Conservation (phyloP, 2,329 filamentous ascomycete genomes). For the Drechslera avenae region DNA sequence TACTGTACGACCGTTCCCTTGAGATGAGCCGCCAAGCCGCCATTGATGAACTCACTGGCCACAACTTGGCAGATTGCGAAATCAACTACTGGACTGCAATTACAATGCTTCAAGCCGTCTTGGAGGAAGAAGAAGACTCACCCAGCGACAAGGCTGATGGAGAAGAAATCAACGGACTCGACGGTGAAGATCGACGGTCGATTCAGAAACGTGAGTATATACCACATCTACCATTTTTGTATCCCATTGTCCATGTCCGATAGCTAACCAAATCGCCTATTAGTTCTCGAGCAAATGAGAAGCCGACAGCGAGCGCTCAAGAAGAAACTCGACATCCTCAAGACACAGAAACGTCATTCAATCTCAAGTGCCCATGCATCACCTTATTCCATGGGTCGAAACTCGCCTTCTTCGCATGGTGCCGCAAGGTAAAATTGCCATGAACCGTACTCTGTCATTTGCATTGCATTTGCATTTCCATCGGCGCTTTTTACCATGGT, state of each 20-base stretch:
- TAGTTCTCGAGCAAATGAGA: conserved; percentile 55
- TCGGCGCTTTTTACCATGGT: too few relatives aligned
- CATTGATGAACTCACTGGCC: conserved; percentile 92
- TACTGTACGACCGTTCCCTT: conserved; percentile 96
- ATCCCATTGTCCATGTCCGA: not conserved
- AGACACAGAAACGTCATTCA: conserved; percentile 44
- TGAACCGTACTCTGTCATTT: too few relatives aligned
- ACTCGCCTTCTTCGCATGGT: conserved; percentile 38
- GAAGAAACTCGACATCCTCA: conserved; percentile 53
- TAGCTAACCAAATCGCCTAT: conserved; percentile 17
- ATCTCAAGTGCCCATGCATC: conserved; percentile 38
- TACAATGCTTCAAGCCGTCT: conserved; percentile 89
- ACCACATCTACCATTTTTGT: too few relatives aligned
- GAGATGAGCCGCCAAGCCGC: conserved; percentile 96
- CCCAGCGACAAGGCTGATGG: conserved; percentile 53
- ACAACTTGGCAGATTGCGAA: conserved; percentile 85
- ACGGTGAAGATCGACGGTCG: conserved; percentile 73
- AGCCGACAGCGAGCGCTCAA: conserved; percentile 50
- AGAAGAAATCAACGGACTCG: conserved; percentile 60
- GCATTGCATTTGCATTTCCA: too few relatives aligned
- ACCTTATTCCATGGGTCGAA: conserved; percentile 35
- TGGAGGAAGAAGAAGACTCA: conserved; percentile 76
- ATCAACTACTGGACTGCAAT: conserved; percentile 93
- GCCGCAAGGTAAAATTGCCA: conserved; percentile 12
- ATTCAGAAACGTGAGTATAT: conserved; percentile 70